phyloP scores from a whole-genome alignment of 2,329 filamentous ascomycete species.

The Sporothrix brasiliensis region DNA sequence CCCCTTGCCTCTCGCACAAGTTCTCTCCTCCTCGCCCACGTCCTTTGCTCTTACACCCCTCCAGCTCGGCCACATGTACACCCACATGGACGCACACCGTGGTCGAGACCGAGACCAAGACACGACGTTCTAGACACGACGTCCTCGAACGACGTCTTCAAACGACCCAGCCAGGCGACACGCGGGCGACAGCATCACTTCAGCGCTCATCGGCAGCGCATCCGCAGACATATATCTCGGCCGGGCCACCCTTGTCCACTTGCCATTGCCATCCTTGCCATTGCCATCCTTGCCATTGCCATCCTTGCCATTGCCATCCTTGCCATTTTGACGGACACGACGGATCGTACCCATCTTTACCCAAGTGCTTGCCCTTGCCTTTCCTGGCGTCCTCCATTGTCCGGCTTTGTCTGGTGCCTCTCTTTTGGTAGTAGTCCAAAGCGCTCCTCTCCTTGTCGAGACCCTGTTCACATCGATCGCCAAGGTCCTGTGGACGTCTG shows the following conservation, averaged over 20 bases:
- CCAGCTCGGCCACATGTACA: neutral
- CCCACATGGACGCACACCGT: conserved; percentile 8
- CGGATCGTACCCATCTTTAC: too few species aligned
- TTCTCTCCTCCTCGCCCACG: neutral
- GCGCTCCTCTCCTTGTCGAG: neutral
- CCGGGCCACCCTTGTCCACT: conserved; percentile 14
- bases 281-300: neutral
- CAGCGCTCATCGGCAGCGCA: neutral
- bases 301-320: too few species aligned
- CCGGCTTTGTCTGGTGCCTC: neutral
- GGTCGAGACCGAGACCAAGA: conserved; percentile 18
- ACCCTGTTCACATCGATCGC: neutral
- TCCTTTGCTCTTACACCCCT: neutral
- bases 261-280: neutral
- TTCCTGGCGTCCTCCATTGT: neutral
- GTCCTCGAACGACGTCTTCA: neutral
- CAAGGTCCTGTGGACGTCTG: too few species aligned
- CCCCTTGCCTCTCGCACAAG: neutral
- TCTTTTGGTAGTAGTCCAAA: neutral
- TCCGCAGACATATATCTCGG: conserved; percentile 3
- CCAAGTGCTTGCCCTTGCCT: too few species aligned
- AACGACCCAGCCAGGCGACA: neutral
- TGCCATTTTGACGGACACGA: too few species aligned
- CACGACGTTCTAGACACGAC: neutral
- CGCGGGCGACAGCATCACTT: too few species aligned